phyloP scores from a whole-genome alignment of 2,329 filamentous ascomycete species.

The Pseudocercospora eumusae region DNA sequence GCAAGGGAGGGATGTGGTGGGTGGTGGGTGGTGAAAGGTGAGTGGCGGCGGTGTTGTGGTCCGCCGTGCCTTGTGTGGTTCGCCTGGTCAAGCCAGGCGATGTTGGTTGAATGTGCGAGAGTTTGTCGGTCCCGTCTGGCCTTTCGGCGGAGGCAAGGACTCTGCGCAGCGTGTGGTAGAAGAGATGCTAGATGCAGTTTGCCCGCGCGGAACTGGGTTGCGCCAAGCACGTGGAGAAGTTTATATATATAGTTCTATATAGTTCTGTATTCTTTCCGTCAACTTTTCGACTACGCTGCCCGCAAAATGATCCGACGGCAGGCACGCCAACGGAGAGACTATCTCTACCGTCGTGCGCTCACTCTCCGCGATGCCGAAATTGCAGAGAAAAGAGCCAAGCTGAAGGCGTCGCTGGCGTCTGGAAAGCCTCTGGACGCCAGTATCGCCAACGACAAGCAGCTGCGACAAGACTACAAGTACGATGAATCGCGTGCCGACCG shows the following conservation, averaged over 20 bases:
- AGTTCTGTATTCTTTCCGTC: no score
- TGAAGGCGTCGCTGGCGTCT: slow-evolving; percentile 82
- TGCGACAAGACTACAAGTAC: slow-evolving; percentile 89
- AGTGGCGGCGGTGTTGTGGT: slow-evolving; percentile 13
- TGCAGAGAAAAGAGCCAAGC: slow-evolving; percentile 82
- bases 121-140: slow-evolving; percentile 12
- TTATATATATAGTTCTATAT: no score
- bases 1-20: neutral
- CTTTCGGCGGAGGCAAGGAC: slow-evolving; percentile 10
- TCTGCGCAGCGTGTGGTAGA: slow-evolving; percentile 5
- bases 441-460: slow-evolving; percentile 80
- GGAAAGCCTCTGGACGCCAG: slow-evolving; percentile 80
- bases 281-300: no score
- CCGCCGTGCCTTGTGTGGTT: neutral
- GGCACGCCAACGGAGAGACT: slow-evolving; percentile 77
- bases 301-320: slow-evolving; percentile 63
- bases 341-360: slow-evolving; percentile 87
- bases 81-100: neutral
- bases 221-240: neutral
- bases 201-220: neutral
- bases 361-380: slow-evolving; percentile 89
- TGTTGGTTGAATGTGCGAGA: neutral
- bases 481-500: slow-evolving; percentile 78
- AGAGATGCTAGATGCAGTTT: neutral
- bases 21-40: slow-evolving; percentile 4